phyloP scores from a whole-genome alignment of 2,329 filamentous ascomycete species.

The Leptosphaerulina australis region DNA sequence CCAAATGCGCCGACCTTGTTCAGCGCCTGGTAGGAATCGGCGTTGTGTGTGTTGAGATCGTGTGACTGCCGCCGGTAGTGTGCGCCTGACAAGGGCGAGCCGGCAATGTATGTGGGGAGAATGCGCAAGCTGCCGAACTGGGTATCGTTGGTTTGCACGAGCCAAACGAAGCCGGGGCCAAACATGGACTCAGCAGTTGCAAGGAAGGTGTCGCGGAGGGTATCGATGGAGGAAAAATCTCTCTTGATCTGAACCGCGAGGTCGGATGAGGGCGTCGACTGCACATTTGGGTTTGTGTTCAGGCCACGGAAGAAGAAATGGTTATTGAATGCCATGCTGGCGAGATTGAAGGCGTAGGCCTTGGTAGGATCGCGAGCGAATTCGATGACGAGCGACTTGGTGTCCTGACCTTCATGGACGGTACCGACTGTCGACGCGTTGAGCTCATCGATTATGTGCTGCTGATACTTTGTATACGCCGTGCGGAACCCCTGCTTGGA shows the following conservation, averaged over 20 bases:
- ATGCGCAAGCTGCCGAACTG: conserved; percentile 65
- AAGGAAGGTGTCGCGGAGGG: conserved; percentile 78
- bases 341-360: conserved; percentile 90
- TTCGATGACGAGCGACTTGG: conserved; percentile 72
- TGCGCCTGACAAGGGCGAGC: conserved; percentile 83
- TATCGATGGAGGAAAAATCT: conserved; percentile 83
- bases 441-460: conserved; percentile 73
- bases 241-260: conserved; percentile 65
- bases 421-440: conserved; percentile 73
- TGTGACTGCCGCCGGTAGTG: conserved; percentile 74
- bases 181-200: conserved; percentile 89
- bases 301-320: conserved; percentile 77
- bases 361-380: conserved; percentile 78
- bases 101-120: conserved; percentile 88
- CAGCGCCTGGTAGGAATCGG: conserved; percentile 33
- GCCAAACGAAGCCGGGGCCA: conserved; percentile 96
- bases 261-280: conserved; percentile 53
- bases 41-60: conserved; percentile 70
- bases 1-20: conserved; percentile 53
- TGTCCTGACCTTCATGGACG: conserved; percentile 64
- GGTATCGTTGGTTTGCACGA: conserved; percentile 64
- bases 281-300: conserved; percentile 34
- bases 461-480: conserved; percentile 84
- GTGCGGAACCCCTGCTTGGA: conserved; percentile 71
- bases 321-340: conserved; percentile 95